phyloP scores from a whole-genome alignment of 352 stramenopile species.

The Globisporangium uncinulatum region DNA sequence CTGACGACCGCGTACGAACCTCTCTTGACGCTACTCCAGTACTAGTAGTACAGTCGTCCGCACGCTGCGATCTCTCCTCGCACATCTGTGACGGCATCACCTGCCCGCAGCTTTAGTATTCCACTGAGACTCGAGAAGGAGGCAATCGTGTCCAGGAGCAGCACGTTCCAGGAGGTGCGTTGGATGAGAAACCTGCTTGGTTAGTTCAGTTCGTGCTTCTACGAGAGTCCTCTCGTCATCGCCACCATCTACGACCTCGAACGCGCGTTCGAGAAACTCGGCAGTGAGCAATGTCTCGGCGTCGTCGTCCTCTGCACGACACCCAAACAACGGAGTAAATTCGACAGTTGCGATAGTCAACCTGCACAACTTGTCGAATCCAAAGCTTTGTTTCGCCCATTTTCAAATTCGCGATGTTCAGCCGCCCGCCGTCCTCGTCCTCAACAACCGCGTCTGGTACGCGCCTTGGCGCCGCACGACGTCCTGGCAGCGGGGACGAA shows the following conservation, averaged over 20 bases:
- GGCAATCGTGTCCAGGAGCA: constrained; percentile 41
- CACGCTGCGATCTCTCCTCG: no score
- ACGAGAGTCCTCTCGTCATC: constrained; percentile 29
- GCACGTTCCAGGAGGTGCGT: constrained; percentile 51
- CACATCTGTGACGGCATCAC: no score
- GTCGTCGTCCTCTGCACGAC: no score
- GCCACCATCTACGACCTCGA: constrained; percentile 34
- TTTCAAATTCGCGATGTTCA: constrained; percentile 10
- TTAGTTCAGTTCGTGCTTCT: constrained; percentile 53
- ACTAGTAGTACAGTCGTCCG: not conserved
- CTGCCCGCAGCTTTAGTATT: constrained; percentile 25
- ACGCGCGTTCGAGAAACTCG: constrained; percentile 34
- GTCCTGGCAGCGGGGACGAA: constrained; percentile 11
- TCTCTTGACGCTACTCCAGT: not conserved
- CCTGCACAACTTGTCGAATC: not conserved
- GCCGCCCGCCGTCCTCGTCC: constrained; percentile 2
- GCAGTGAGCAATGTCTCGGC: not conserved
- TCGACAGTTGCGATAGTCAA: not conserved
- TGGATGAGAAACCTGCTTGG: not conserved
- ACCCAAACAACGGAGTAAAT: not conserved
- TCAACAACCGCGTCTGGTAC: constrained; percentile 2
- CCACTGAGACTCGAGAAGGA: constrained; percentile 49
- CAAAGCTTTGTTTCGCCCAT: not conserved
- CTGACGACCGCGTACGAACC: constrained; percentile 41
- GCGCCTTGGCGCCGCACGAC: constrained; percentile 5